Evolutionary conservation across 2,329 filamentous ascomycete genomes (phyloP).

Genomic region (Taxawa tesnikishii): DNA sequence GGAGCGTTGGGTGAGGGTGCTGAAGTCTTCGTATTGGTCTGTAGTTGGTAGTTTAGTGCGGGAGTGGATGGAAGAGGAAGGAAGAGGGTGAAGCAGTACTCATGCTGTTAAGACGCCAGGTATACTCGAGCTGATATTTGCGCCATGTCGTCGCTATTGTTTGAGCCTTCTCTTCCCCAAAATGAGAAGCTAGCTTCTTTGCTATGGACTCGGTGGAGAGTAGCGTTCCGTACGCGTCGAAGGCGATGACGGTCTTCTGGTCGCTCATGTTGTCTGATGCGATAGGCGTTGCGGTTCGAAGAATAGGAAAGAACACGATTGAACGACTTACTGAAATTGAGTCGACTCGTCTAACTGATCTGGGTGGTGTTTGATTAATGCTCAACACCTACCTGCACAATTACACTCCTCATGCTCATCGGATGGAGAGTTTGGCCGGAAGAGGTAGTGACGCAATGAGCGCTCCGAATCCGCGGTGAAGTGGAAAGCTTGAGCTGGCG

Average conservation of each 20-base stretch:
- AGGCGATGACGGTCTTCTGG: constrained; percentile 44
- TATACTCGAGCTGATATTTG: constrained; percentile 63
- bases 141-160: constrained; percentile 51
- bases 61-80: no score
- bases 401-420: no score
- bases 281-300: no score
- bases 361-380: no score
- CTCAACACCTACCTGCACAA: no score
- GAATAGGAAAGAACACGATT: no score
- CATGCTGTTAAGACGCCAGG: constrained; percentile 67
- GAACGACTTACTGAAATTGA: no score
- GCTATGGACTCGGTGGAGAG: constrained; percentile 60
- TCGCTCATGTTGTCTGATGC: not conserved
- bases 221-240: constrained; percentile 66
- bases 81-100: constrained; percentile 41
- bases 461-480: no score
- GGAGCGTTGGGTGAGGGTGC: constrained; percentile 48
- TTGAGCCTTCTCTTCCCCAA: constrained; percentile 45
- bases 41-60: constrained; percentile 3
- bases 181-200: constrained; percentile 42
- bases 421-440: no score
- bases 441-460: no score
- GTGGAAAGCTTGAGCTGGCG: no score
- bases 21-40: constrained; percentile 53
- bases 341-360: no score